phyloP scores from a whole-genome alignment of 2,329 filamentous ascomycete genomes.

The Trichoderma brevicompactum region DNA sequence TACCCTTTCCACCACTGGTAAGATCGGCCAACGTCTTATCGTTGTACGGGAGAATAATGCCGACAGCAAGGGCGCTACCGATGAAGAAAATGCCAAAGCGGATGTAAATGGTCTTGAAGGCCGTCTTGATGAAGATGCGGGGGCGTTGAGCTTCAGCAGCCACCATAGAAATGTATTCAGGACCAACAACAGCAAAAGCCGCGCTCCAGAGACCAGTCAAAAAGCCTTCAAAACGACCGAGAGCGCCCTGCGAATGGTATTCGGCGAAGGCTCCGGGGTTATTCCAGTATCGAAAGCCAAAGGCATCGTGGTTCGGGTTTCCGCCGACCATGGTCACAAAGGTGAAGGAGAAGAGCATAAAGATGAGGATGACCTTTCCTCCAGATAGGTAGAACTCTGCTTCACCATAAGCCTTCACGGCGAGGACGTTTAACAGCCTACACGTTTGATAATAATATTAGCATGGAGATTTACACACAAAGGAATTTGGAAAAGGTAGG shows the following conservation, averaged over 20 bases:
- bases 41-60: conserved; percentile 68
- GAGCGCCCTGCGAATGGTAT: conserved; percentile 60
- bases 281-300: conserved; percentile 72
- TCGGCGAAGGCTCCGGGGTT: conserved; percentile 51
- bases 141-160: conserved; percentile 71
- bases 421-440: conserved; percentile 63
- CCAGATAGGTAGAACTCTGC: conserved; percentile 71
- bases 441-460: conserved; percentile 39
- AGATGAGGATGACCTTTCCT: conserved; percentile 69
- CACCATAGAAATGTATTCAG: conserved; percentile 70
- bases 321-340: conserved; percentile 80
- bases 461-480: conserved; percentile 30
- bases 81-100: conserved; percentile 74
- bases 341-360: conserved; percentile 73
- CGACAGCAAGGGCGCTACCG: conserved; percentile 67
- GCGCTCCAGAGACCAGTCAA: conserved; percentile 68
- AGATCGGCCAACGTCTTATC: conserved; percentile 58
- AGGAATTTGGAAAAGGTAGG: conserved; percentile 21
- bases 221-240: conserved; percentile 74
- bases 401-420: conserved; percentile 69
- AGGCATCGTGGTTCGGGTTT: conserved; percentile 70
- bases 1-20: conserved; percentile 48
- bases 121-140: conserved; percentile 65
- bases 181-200: conserved; percentile 66
- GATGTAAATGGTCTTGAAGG: conserved; percentile 75